Percentiles rank a stretch among this genome's conserved stretches.
Conservation (phyloP, 129 eudicot species). For the Tanacetum coccineum region DNA sequence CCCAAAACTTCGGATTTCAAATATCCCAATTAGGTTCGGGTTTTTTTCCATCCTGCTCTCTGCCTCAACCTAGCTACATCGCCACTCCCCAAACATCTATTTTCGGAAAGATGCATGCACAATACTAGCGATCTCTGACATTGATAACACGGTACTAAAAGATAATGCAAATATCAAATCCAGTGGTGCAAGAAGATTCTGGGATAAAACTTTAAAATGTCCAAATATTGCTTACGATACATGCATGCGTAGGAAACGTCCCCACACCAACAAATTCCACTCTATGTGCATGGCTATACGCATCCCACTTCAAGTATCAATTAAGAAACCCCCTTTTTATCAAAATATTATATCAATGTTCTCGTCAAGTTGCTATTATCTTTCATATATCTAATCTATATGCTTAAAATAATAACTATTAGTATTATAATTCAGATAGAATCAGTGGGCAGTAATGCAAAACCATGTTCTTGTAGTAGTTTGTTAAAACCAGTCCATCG, state of each 20-base stretch:
- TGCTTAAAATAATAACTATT: not conserved
- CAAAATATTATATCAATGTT: not conserved
- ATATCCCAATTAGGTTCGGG: no score
- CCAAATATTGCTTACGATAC: conserved; percentile 16
- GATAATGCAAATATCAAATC: not conserved
- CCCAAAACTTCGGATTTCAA: no score
- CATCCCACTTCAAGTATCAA: conserved; percentile 29
- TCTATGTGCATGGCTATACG: conserved; percentile 35
- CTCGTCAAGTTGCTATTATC: conserved; percentile 29
- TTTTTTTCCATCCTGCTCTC: no score
- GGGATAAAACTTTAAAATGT: conserved; percentile 17
- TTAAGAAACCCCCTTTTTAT: conserved; percentile 8
- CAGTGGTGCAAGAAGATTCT: conserved; percentile 10
- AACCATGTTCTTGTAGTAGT: conserved; percentile 44
- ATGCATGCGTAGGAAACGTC: conserved; percentile 32
- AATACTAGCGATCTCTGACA: no score
- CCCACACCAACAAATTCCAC: conserved; percentile 31
- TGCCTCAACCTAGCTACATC: no score
- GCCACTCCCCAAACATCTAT: no score
- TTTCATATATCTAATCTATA: not conserved
- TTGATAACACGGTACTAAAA: no score
- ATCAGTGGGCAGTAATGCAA: conserved; percentile 51
- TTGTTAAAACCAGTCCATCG: conserved; percentile 26
- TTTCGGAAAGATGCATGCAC: no score
- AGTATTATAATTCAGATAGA: conserved; percentile 16